Base-by-base conservation (phyloP, 1,284 basidiomycete species). In the Cutaneotrichosporon spelunceum region DNA sequence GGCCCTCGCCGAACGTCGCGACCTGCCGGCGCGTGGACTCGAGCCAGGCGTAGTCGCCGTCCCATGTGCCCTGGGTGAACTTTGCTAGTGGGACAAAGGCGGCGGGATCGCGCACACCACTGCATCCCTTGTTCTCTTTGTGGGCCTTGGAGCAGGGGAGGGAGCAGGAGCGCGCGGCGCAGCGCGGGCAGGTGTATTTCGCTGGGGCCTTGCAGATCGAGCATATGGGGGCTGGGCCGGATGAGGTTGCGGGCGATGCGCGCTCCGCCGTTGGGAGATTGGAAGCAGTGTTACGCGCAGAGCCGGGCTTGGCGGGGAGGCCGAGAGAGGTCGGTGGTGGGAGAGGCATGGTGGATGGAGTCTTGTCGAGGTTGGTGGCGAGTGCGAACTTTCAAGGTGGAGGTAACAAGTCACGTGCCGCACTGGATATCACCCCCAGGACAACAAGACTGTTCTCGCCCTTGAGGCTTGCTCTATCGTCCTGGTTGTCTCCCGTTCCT, bases 171-270 rank as follows among this genome's bases (percentile, higher is more conserved):
- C 82, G 83, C 27, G 80, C 79, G 4, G 79, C 70, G 78, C 91
- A 93, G 34, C 88, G 83, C 0, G 91, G 91, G 72, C 91, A 93
- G 57, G 87, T 91, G 82, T 93, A 93, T 69, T 84, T 88, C 0
- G 86, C 45, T 72, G 66, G 24, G n/a, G 48, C 36, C 33, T 36
- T n/a, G 63, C 72, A 74, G 55, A 70, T 57, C 6, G 58, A 64
- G 50, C 70, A 72, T 24, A 45, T 26, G 30, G 56, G n/a, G 9
- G 55, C 47, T 4, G 55, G 45, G n/a, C 27, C 44, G 3, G 54
- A 42, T 6, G 48, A 4, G 3, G 45, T 21, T 56, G 10, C 4
- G 36, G 16, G 26, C 9, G 34, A 5, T 29, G 10, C 16, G 5
- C 16, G 11, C 36, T 13, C 6, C 39, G 16, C 19, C 16, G 19